Percentiles rank a stretch among this genome's conserved stretches.
Evolutionary conservation across 2,329 filamentous ascomycete genomes (phyloP).

Genomic region (Penicillium crustosum): DNA sequence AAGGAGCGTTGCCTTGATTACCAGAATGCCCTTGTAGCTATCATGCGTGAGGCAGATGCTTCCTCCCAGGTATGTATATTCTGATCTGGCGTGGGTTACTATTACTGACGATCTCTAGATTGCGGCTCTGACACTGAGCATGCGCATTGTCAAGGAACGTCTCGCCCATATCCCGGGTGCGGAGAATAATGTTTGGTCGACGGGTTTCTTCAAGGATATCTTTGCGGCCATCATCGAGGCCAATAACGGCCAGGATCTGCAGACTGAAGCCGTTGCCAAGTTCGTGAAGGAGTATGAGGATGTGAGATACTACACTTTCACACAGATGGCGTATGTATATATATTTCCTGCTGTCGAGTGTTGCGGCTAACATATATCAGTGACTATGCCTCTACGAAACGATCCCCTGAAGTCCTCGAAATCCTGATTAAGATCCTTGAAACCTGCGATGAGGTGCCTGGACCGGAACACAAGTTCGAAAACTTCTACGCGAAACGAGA

Average conservation of each 20-base stretch:
- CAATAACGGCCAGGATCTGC: slow-evolving; percentile 58
- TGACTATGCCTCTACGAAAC: slow-evolving; percentile 34
- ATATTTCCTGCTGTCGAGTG: background rate
- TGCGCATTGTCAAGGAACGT: slow-evolving; percentile 82
- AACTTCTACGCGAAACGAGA: slow-evolving; percentile 50
- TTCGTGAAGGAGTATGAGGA: slow-evolving; percentile 81
- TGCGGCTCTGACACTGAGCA: slow-evolving; percentile 73
- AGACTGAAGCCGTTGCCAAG: slow-evolving; percentile 72
- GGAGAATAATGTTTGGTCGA: slow-evolving; percentile 68
- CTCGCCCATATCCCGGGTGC: slow-evolving; percentile 61
- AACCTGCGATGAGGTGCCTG: slow-evolving; percentile 66
- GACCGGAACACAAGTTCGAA: slow-evolving; percentile 37
- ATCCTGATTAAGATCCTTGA: slow-evolving; percentile 41
- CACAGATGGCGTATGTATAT: slow-evolving; percentile 64
- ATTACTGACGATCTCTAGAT: slow-evolving; percentile 44
- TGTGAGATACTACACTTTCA: slow-evolving; percentile 78
- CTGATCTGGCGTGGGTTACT: background rate
- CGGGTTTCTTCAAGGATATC: slow-evolving; percentile 68
- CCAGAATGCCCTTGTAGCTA: slow-evolving; percentile 59
- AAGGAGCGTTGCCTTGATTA: slow-evolving; percentile 73
- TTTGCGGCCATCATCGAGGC: slow-evolving; percentile 62
- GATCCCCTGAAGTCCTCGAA: slow-evolving; percentile 34
- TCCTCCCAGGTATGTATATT: slow-evolving; percentile 48
- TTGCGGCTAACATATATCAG: slow-evolving; percentile 25
- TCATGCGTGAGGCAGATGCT: slow-evolving; percentile 61